Conservation (phyloP, 768 basidiomycete genomes). For the Tulasnella sp. region DNA sequence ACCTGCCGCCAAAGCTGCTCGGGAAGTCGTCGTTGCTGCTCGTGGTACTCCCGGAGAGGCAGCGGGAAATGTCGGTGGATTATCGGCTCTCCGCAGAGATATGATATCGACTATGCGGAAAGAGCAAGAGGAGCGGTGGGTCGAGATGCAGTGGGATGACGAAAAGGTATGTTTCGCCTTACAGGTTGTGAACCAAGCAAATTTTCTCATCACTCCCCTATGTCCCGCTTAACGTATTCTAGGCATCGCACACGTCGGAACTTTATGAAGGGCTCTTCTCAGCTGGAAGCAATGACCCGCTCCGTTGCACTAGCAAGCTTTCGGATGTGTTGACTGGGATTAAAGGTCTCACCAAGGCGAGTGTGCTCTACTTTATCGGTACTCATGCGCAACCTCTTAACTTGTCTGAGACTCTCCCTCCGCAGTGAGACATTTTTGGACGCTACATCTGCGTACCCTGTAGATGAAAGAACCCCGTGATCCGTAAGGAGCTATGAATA, state of each 20-base stretch:
- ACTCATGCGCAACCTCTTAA: neutral
- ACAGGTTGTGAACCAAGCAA: neutral
- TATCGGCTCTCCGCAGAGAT: constrained; percentile 64
- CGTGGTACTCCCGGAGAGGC: constrained; percentile 15
- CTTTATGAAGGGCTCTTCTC: neutral
- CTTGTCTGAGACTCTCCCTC: neutral
- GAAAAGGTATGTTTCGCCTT: constrained; percentile 40
- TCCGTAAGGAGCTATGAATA: too few species aligned
- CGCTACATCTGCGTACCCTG: neutral
- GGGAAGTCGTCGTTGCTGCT: constrained; percentile 12
- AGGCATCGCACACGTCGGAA: neutral
- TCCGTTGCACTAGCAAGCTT: neutral
- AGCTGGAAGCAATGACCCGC: neutral
- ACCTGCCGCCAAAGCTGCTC: constrained; percentile 33
- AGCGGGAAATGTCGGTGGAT: constrained; percentile 40
- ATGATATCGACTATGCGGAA: constrained; percentile 64
- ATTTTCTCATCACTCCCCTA: neutral
- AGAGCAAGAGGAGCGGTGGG: constrained; percentile 76
- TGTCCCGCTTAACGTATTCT: neutral
- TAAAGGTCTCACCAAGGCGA: neutral
- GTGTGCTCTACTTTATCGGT: neutral
- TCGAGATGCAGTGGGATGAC: constrained; percentile 57
- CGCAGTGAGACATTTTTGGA: neutral
- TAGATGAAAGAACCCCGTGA: neutral
- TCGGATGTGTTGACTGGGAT: neutral